Evolutionary conservation across 805 yeast species (phyloP).

Genomic region (Scheffersomyces lignosus): DNA sequence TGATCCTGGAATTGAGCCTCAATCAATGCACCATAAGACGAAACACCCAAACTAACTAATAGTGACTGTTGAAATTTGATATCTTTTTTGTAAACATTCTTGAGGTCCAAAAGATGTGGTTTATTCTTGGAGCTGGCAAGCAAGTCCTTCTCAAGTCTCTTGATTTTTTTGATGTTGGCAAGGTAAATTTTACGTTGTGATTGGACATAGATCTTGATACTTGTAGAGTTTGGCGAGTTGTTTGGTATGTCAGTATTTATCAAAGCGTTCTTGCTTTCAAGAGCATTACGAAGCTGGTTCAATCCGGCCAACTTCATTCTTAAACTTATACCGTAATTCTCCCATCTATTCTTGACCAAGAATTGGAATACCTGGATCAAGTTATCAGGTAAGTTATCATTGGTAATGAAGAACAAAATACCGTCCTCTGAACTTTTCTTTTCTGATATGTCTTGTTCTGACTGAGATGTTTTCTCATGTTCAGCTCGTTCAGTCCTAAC

Average conservation of each 20-base stretch:
- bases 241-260: conserved; percentile 14
- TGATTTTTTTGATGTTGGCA: conserved; percentile 43
- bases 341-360: conserved; percentile 52
- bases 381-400: conserved; percentile 38
- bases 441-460: too few relatives aligned
- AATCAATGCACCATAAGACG: conserved; percentile 52
- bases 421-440: conserved; percentile 26
- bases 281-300: conserved; percentile 50
- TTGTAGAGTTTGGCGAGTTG: conserved; percentile 9
- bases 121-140: conserved; percentile 41
- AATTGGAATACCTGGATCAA: conserved; percentile 55
- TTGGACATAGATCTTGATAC: conserved; percentile 46
- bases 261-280: conserved; percentile 47
- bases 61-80: conserved; percentile 53
- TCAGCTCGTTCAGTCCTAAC: conserved; percentile 8
- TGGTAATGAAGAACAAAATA: conserved; percentile 39
- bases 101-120: conserved; percentile 51
- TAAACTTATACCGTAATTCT: conserved; percentile 38
- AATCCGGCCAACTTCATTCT: conserved; percentile 65
- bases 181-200: conserved; percentile 52
- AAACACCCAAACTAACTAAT: conserved; percentile 55
- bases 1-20: conserved; percentile 54
- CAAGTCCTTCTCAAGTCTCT: conserved; percentile 45
- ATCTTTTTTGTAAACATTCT: conserved; percentile 58
- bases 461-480: conserved; percentile 1